Base-by-base conservation (phyloP, 2,329 filamentous ascomycete genomes). In the Xylariales sp. region DNA sequence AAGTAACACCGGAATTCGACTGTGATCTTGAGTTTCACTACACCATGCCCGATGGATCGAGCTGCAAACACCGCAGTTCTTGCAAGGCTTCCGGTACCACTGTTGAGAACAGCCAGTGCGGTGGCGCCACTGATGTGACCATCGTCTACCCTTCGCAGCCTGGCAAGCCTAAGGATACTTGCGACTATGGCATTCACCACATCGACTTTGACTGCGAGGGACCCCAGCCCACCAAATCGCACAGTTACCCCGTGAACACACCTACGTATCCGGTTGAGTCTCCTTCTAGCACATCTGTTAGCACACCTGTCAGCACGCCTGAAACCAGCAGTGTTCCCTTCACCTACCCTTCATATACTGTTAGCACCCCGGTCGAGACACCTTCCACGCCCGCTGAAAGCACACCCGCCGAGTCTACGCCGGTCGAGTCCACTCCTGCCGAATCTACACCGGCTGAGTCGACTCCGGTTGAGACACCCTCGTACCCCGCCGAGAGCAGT, bases 101-200 rank as follows among this genome's bases (percentile, higher is more conserved):
- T 54, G 85, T 97, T 75, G 82, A 88, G 81, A 97, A 97, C 87
- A 88, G 84, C 69, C 93, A 97, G 86, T 98, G 95, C 79, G 95
- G 94, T 87, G 94, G 94, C 81, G 94, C 95, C 72, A 93, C 87
- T 78, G 90, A 89, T 65, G 93, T 97, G 69, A 89, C 87, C 62
- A 90, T 97, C 78, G 81, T 89, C 78, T 89, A 85, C 80, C 86
- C 87, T 71, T 80, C 87, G 66, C 88, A 90, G 77, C 82, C 87
- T 70, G 79, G 85, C 70, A 84, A 86, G 76, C 78, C 83, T 67
- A 85, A 88, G 78, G 81, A 85, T 56, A 82, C 81, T 74, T 96
- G 93, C 84, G 85, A 86, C 74, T 86, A 97, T 75, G 89, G 90
- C 75, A 87, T 96, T 75, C 91, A 92, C 82, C 86, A 85, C 78